Percentiles rank a stretch among this genome's conserved stretches.
These are phyloP conservation scores for Aurantiochytrium sp. DNA, from an alignment of 108 stramenopile genomes.

Conservation along the genomic window DNA sequence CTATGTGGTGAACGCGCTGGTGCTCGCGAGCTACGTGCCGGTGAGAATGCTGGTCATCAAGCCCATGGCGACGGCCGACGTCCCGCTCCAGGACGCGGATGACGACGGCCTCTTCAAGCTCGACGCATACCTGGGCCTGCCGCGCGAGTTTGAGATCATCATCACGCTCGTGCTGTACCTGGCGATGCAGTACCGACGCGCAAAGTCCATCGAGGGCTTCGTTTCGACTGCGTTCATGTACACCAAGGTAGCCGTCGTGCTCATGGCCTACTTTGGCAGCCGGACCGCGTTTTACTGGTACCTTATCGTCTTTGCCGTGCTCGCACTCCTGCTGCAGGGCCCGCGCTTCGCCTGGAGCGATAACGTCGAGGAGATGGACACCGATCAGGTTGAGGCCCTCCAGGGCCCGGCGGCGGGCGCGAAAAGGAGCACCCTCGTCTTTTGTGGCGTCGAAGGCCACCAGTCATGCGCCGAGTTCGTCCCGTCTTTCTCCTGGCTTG, in stretches of 20 bases:
- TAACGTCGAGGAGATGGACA: background rate
- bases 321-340: background rate
- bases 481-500: background rate
- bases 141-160: background rate
- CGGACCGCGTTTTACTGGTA: background rate
- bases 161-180: background rate
- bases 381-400: background rate
- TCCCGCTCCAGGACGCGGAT: background rate
- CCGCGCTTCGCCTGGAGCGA: background rate
- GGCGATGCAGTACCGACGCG: background rate
- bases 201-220: background rate
- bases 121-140: background rate
- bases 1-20: background rate
- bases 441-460: background rate
- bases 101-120: background rate
- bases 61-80: background rate
- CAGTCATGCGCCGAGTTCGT: background rate
- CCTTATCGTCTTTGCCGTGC: background rate
- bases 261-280: background rate
- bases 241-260: background rate
- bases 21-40: background rate
- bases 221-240: background rate
- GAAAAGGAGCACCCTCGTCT: background rate
- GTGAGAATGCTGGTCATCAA: background rate
- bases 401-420: background rate